These are phyloP conservation scores for Fusarium sororula DNA, from an alignment of 2,329 filamentous ascomycete species.

Conservation along the genomic window DNA sequence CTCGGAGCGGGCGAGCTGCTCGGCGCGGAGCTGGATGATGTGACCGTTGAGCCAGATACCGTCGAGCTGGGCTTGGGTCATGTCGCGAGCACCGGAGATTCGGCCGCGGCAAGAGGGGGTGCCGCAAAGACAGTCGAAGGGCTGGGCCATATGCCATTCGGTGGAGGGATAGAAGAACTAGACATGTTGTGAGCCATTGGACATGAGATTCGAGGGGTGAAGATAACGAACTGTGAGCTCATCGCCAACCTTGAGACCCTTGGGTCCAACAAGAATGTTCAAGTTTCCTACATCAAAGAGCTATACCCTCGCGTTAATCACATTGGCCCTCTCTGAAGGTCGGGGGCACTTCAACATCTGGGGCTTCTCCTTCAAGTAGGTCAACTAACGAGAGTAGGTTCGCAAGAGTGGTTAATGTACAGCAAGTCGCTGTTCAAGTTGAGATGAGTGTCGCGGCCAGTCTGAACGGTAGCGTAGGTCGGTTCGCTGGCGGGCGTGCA, in stretches of 20 bases:
- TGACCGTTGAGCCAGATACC: constrained; percentile 70
- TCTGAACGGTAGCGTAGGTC: constrained; percentile 73
- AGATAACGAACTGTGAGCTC: constrained; percentile 61
- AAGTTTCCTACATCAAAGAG: constrained; percentile 68
- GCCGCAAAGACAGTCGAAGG: constrained; percentile 73
- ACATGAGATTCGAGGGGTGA: too few relatives aligned
- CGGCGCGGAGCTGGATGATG: constrained; percentile 64
- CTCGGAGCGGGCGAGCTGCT: constrained; percentile 43
- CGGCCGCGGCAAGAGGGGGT: constrained; percentile 65
- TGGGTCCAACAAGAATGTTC: constrained; percentile 66
- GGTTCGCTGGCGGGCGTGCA: constrained; percentile 64
- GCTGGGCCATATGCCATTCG: constrained; percentile 78
- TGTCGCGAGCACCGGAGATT: constrained; percentile 71
- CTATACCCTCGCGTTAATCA: constrained; percentile 47
- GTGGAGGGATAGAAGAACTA: constrained; percentile 80
- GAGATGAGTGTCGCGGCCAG: constrained; percentile 63
- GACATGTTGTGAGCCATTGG: neutral
- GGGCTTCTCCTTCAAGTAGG: constrained; percentile 23
- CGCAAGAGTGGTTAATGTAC: constrained; percentile 75
- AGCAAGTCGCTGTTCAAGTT: constrained; percentile 72
- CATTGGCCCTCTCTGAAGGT: neutral
- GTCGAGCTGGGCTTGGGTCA: constrained; percentile 62
- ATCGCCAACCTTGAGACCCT: constrained; percentile 63
- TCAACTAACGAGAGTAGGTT: constrained; percentile 68
- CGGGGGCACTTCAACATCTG: neutral